A percentile compares a stretch with the other conserved stretches of the same genome.
Evolutionary conservation across 768 basidiomycete genomes (phyloP).

Genomic region (Hygrophorus pudorinus): DNA sequence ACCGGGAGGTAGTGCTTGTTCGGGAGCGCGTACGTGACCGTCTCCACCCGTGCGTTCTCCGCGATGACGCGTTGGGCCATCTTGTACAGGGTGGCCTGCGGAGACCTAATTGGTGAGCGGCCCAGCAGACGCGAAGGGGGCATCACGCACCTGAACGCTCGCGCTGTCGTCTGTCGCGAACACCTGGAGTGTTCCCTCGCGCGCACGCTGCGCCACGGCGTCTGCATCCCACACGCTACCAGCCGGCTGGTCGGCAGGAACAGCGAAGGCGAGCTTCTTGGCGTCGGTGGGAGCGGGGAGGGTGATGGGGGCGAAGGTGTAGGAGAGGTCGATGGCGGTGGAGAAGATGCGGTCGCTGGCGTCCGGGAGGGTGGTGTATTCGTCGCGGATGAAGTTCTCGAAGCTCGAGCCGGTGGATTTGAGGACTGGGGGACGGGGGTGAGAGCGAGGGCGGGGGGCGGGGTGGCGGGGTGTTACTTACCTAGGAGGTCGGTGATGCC

Average conservation of each 20-base stretch:
- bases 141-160: slow-evolving; percentile 70
- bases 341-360: slow-evolving; percentile 88
- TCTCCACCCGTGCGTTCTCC: slow-evolving; percentile 49
- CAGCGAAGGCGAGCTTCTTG: slow-evolving; percentile 39
- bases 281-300: slow-evolving; percentile 41
- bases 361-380: slow-evolving; percentile 78
- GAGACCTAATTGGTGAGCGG: neutral
- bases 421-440: slow-evolving; percentile 46
- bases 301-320: slow-evolving; percentile 45
- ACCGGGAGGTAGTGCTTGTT: slow-evolving; percentile 96
- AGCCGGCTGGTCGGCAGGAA: slow-evolving; percentile 26
- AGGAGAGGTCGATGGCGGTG: slow-evolving; percentile 73
- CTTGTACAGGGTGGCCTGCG: slow-evolving; percentile 83
- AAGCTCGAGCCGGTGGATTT: slow-evolving; percentile 88
- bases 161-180: slow-evolving; percentile 88
- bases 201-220: slow-evolving; percentile 40
- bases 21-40: slow-evolving; percentile 67
- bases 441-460: neutral
- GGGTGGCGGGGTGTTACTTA: slow-evolving; percentile 31
- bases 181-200: slow-evolving; percentile 59
- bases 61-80: slow-evolving; percentile 69
- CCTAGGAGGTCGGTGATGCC: slow-evolving; percentile 79
- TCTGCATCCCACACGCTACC: slow-evolving; percentile 54
- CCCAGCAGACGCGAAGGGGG: neutral
- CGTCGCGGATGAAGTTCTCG: slow-evolving; percentile 69